Evolutionary conservation across 148 eudicot species (phyloP).

Genomic region (Euryodendron excelsum): DNA sequence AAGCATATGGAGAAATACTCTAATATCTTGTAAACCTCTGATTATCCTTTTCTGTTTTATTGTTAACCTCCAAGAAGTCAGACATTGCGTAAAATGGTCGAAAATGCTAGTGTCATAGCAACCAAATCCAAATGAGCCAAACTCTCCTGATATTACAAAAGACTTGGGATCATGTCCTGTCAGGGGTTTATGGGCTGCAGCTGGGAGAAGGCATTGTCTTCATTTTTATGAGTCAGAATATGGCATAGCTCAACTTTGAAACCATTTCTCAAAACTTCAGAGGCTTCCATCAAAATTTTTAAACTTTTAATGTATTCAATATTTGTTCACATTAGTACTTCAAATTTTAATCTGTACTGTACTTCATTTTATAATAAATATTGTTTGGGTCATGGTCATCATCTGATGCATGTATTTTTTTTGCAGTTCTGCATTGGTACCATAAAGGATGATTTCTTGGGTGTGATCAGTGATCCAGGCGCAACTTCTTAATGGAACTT

Average conservation of each 20-base stretch:
- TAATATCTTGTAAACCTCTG: neutral
- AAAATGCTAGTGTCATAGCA: neutral
- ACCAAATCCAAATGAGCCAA: neutral
- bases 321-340: neutral
- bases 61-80: neutral
- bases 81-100: neutral
- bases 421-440: constrained; percentile 93
- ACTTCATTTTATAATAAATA: neutral
- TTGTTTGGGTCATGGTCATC: neutral
- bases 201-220: neutral
- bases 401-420: neutral
- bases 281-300: neutral
- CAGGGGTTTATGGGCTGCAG: neutral
- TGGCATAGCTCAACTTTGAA: neutral
- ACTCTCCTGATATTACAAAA: neutral
- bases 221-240: neutral
- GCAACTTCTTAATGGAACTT: constrained; percentile 31
- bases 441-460: constrained; percentile 85
- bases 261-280: neutral
- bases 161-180: neutral
- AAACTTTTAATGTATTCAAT: neutral
- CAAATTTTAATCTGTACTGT: too few species aligned
- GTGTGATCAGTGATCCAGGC: constrained; percentile 77
- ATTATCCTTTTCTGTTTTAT: neutral
- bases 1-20: neutral